phyloP scores from a whole-genome alignment of 139 green algal species.

The Tetradesmus obliquus region DNA sequence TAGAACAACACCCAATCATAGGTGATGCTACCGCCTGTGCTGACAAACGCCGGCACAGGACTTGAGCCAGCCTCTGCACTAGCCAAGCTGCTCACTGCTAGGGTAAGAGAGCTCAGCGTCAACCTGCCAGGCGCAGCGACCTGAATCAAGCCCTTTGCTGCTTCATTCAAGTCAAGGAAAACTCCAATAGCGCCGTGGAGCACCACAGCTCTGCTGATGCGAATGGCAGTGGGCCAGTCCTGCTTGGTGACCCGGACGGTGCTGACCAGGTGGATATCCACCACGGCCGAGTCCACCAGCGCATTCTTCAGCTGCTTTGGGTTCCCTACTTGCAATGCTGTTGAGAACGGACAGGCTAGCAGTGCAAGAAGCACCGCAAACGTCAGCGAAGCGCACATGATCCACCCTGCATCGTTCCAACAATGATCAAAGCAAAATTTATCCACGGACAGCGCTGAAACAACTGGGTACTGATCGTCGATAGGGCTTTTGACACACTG shows the following conservation, averaged over 20 bases:
- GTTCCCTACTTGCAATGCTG: background rate
- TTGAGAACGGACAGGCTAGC: background rate
- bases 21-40: background rate
- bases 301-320: background rate
- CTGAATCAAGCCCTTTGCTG: background rate
- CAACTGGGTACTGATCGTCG: too few relatives aligned
- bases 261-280: background rate
- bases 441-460: background rate
- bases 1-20: slow-evolving; percentile 3
- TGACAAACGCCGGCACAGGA: slow-evolving; percentile 12
- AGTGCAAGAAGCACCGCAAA: background rate
- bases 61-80: background rate
- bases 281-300: background rate
- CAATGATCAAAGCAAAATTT: background rate
- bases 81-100: background rate
- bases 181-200: background rate
- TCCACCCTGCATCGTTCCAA: background rate
- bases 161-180: background rate
- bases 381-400: background rate
- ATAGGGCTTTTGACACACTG: background rate
- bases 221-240: background rate
- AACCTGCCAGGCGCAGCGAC: background rate
- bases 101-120: background rate
- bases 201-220: background rate
- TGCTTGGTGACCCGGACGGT: background rate